Evolutionary conservation across 352 stramenopile genomes (phyloP).

Genomic region (Aphanomyces astaci): DNA sequence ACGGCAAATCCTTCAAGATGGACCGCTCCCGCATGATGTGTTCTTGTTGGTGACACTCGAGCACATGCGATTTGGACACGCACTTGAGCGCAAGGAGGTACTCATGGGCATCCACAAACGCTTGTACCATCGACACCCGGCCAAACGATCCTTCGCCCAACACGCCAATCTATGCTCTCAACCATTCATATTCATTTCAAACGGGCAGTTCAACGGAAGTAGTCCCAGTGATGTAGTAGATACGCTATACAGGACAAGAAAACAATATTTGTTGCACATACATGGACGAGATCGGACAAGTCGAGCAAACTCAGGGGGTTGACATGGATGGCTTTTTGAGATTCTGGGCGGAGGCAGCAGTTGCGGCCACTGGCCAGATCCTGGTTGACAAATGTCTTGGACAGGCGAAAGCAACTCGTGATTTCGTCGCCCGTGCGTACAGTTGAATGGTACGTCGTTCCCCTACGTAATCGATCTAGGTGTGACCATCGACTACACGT

Average conservation of each 20-base stretch:
- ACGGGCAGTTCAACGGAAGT: no score
- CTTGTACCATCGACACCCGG: constrained; percentile 89
- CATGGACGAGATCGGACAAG: constrained; percentile 59
- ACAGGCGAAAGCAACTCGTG: not conserved
- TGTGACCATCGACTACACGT: no score
- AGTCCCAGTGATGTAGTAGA: no score
- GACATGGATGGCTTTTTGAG: not conserved
- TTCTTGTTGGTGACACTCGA: constrained; percentile 88
- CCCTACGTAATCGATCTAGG: not conserved
- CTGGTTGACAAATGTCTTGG: not conserved
- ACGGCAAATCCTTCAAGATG: constrained; percentile 80
- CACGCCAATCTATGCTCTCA: constrained; percentile 50
- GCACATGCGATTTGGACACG: constrained; percentile 89
- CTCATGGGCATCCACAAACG: constrained; percentile 45
- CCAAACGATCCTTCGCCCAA: constrained; percentile 95
- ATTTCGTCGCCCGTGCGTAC: not conserved
- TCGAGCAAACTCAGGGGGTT: constrained; percentile 30
- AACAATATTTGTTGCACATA: no score
- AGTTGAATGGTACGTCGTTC: not conserved
- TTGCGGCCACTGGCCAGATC: not conserved
- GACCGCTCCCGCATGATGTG: constrained; percentile 90
- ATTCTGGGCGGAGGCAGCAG: not conserved
- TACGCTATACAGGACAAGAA: no score
- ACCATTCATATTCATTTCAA: no score
- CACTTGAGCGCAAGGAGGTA: constrained; percentile 86